Evolutionary conservation across 169 alveolate species (phyloP).

Genomic region (Amoebophrya sp.): DNA sequence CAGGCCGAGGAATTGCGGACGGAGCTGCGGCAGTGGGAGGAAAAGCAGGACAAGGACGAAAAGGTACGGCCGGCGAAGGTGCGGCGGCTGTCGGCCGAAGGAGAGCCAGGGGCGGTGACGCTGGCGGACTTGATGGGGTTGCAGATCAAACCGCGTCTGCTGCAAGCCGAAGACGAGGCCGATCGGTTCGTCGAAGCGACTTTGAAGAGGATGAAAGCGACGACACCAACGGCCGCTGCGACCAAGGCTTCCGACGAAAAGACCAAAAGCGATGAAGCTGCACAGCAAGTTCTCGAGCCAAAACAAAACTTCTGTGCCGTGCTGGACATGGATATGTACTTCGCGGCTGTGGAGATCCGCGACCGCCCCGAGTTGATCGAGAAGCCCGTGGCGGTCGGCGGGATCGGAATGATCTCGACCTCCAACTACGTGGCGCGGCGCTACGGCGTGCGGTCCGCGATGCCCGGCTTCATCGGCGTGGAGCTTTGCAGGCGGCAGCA

Average conservation of each 20-base stretch:
- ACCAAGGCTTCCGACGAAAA: not conserved
- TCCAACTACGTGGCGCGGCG: constrained; percentile 72
- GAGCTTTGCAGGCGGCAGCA: constrained; percentile 34
- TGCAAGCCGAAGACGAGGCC: not conserved
- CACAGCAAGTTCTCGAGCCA: not conserved
- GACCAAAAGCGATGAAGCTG: not conserved
- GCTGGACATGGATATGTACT: not conserved
- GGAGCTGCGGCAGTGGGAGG: not conserved
- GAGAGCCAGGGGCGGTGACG: no score
- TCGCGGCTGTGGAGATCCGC: not conserved
- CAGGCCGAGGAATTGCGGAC: not conserved
- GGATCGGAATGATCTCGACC: constrained; percentile 58
- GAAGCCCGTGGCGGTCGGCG: constrained; percentile 56
- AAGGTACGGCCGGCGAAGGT: not conserved
- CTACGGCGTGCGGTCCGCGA: constrained; percentile 73
- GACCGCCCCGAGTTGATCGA: not conserved
- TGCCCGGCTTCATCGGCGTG: constrained; percentile 74
- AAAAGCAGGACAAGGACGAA: not conserved
- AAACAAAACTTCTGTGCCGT: not conserved
- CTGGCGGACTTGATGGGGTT: not conserved
- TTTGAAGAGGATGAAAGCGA: not conserved
- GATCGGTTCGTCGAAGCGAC: not conserved
- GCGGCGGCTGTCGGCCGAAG: no score
- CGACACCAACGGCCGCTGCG: not conserved
- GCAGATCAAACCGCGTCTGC: not conserved